Evolutionary conservation across 2,329 filamentous ascomycete species (phyloP), one percentile per base, ranked within the genome.

Genomic region (Cladosporium colombiae): DNA sequence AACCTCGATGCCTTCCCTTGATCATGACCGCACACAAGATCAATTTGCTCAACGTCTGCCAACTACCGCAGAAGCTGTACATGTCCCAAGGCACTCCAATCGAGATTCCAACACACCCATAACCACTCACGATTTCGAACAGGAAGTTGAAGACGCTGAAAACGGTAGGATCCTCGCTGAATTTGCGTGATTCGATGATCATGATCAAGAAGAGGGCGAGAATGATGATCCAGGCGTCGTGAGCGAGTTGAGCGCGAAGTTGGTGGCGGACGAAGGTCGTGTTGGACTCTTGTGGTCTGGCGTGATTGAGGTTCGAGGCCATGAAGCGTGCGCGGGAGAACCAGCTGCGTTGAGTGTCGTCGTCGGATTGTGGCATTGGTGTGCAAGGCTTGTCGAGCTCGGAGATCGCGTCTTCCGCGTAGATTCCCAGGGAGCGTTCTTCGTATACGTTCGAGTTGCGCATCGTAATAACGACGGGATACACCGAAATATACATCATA

Each of bases 401-500:
- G 2, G 44, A n/a, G 14, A 31, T 21, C 3, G 25, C 29, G 33
- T 76, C 72, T n/a, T 77, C 72, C 13, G 78, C 75, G 71, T 88
- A 89, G 29, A 89, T 82, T 0, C 86, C 88, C 5, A 90, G 75
- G 57, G 84, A 85, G 55, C 83, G 81, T 72, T 88, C 86, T 75
- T 89, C 86, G 73, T 88, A 88, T 5, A 86, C 84, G 68, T 86
- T 88, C 35, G 82, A 84, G 62, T 85, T 83, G 52, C 86, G 83
- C 76, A 89, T 86, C 21, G 81, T 85, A 62, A 89, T 86, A 16
- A 85, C 85, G 35, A 88, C 84, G 0, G 87, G 86, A 66, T 86
- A 87, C 4, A 85, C 82, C 5, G 83, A 83, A 56, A 89, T 87
- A 74, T 88, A 89, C 86, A 89, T 89, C 86, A 89, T 88, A 53